These are phyloP conservation scores for Dictyostelium capitatum DNA, from an alignment of 78 protist genomes.

Conservation along the genomic window DNA sequence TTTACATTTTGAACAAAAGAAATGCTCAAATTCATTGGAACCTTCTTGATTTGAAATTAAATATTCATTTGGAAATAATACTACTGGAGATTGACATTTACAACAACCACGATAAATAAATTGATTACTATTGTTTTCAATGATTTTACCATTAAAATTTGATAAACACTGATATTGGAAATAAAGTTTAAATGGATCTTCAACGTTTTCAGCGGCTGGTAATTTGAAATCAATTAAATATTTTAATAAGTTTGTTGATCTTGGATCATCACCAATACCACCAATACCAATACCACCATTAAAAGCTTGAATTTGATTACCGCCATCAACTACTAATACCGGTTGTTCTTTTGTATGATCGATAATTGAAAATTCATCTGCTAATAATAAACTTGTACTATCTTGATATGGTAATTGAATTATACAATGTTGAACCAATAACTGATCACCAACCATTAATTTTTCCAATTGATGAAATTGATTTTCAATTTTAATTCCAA, in stretches of 20 bases:
- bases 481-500: constrained; percentile 1
- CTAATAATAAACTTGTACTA: neutral
- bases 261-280: neutral
- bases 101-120: constrained; percentile 27
- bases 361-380: neutral
- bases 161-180: neutral
- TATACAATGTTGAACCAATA: neutral
- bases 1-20: constrained; percentile 17
- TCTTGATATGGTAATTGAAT: neutral
- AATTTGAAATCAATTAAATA: neutral
- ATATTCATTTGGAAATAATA: constrained; percentile 14
- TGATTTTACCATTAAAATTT: constrained; percentile 3
- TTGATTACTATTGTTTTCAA: neutral
- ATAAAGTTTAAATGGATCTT: neutral
- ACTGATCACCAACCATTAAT: neutral
- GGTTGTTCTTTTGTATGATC: neutral
- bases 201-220: no score
- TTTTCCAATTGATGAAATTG: neutral
- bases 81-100: constrained; percentile 16
- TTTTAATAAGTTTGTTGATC: neutral
- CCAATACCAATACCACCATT: neutral
- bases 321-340: neutral
- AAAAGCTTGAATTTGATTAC: neutral
- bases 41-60: neutral
- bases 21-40: neutral